phyloP scores from a whole-genome alignment of 1,284 basidiomycete species.

The Leccinum cinnamomeum region DNA sequence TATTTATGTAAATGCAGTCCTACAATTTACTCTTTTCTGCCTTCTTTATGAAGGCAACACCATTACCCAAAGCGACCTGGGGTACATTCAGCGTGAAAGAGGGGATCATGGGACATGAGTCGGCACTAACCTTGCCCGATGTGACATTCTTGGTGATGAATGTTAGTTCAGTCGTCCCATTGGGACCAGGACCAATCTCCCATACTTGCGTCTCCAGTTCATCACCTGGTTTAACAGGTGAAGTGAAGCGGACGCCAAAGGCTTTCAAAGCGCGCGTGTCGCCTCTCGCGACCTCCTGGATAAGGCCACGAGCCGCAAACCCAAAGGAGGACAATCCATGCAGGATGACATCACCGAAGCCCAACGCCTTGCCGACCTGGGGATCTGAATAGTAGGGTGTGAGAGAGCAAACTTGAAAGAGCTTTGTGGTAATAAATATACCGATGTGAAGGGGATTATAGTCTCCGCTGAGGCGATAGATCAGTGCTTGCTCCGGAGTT shows the following conservation, averaged over 20 bases:
- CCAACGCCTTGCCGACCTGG: constrained; percentile 61
- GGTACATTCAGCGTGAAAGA: not conserved
- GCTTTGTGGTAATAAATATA: constrained; percentile 31
- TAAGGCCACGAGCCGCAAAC: constrained; percentile 72
- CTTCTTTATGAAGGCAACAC: constrained; percentile 61
- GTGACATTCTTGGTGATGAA: constrained; percentile 71
- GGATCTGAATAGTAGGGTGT: constrained; percentile 52
- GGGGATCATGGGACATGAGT: not conserved
- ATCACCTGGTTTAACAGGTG: constrained; percentile 80
- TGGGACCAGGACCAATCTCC: constrained; percentile 68
- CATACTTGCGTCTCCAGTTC: constrained; percentile 75
- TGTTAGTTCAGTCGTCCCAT: constrained; percentile 66
- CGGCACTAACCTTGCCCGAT: constrained; percentile 59
- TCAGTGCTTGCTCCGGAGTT: constrained; percentile 69
- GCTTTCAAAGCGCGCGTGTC: constrained; percentile 61
- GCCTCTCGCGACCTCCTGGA: constrained; percentile 58
- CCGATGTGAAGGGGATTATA: constrained; percentile 86
- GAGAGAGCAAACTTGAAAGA: constrained; percentile 2
- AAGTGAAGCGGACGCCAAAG: constrained; percentile 74
- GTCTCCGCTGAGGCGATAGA: constrained; percentile 81
- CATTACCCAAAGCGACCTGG: constrained; percentile 54
- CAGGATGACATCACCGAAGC: constrained; percentile 80
- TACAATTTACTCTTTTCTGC: constrained; percentile 54
- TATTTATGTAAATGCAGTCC: constrained; percentile 4
- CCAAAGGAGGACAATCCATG: constrained; percentile 82